Base-by-base conservation (phyloP, 2,329 filamentous ascomycete genomes). In the Pseudocercospora vitis region DNA sequence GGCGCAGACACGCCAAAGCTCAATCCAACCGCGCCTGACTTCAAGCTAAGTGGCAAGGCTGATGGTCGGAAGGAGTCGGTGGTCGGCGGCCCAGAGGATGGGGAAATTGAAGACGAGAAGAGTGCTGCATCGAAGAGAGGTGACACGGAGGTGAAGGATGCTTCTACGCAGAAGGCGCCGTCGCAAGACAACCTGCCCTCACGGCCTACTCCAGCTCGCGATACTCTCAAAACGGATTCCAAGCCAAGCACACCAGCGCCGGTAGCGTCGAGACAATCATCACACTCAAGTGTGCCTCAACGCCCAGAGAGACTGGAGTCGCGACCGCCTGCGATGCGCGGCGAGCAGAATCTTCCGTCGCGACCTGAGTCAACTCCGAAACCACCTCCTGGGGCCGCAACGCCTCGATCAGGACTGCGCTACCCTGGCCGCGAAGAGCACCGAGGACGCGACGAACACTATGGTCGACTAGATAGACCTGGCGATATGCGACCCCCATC, bases 31-130 rank as follows among this genome's bases (percentile, higher is more conserved):
- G 87, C 86, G 7, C 68, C 78, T 8, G 81, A 87, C 28, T 89
- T 89, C 69, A 86, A 82, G 64, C 83, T 86, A 3, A 61, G 50
- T 24, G 50, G 60, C 12, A 59, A 66, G 24, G 69, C 53, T 57
- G 68, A 69, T 56, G 81, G 9, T 3, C 58, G 58, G n/a, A 68
- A 67, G 46, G 60, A 56, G 12, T 59, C 60, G n/a, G 56, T 49
- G 11, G 56, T 53, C 35, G 63, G 57, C 16, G 59, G 56, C 5
- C 55, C 82, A 49, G 87, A 90, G 67, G 87, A 90, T 65, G 87
- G 87, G 16, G 87, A 90, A 67, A 85, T 89, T 19, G 81, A 84
- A 58, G 86, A 89, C 62, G 76, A 74, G 28, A 83, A 74, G 70
- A 56, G 31, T n/a, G 45, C 56, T 40, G 60, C 40, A 37, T 58